phyloP scores from a whole-genome alignment of 257 asterid species.

The Plectranthus barbatus region DNA sequence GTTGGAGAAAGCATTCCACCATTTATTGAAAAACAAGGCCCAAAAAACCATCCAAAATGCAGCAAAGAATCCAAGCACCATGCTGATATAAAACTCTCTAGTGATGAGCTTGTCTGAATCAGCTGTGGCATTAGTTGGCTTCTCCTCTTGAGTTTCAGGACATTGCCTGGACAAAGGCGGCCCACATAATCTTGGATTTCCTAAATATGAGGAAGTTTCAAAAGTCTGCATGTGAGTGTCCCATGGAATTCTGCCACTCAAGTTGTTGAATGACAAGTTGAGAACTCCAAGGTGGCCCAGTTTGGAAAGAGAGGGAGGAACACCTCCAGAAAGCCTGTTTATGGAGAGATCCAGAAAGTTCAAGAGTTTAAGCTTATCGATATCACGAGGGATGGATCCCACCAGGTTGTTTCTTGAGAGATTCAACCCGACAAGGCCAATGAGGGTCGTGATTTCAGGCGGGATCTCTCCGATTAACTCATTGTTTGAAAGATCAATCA shows the following conservation, averaged over 20 bases:
- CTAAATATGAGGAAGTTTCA: background rate
- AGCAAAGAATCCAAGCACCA: background rate
- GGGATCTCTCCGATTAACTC: background rate
- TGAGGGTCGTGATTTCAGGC: background rate
- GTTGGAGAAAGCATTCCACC: too few species aligned
- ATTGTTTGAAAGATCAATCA: background rate
- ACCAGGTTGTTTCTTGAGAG: background rate
- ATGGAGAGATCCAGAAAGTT: constrained; percentile 22
- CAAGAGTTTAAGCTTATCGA: background rate
- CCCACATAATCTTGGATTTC: background rate
- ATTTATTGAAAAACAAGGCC: too few species aligned
- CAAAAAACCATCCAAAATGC: constrained; percentile 18
- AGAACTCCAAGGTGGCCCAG: background rate
- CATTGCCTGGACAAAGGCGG: background rate
- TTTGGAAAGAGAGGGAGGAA: too few species aligned
- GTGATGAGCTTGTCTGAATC: background rate
- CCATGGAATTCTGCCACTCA: background rate
- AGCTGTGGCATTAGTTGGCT: background rate
- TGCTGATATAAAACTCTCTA: constrained; percentile 14
- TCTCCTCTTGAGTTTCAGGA: background rate
- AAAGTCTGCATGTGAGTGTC: background rate
- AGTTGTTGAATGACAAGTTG: constrained; percentile 26
- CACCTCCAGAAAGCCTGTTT: background rate
- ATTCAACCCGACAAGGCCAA: background rate
- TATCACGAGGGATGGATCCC: background rate